phyloP scores from a whole-genome alignment of 2,329 filamentous ascomycete species.

The Verticillium nubilum region DNA sequence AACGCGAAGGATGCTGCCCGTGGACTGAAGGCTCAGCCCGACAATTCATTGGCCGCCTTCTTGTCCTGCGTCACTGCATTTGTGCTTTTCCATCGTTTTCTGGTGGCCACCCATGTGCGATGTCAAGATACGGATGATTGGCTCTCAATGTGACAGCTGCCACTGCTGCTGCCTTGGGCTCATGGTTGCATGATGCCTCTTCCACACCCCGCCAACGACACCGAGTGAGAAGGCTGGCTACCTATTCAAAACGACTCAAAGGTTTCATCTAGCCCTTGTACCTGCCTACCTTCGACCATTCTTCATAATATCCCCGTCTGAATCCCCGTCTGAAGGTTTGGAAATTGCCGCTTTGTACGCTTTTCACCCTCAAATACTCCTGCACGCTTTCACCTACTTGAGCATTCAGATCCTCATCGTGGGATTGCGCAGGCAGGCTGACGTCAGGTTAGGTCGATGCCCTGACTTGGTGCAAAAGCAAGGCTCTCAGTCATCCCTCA shows the following conservation, averaged over 20 bases:
- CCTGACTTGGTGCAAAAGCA: no score
- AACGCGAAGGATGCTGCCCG: no score
- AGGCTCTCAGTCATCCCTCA: neutral
- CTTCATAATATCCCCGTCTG: no score
- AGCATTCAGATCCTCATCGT: no score
- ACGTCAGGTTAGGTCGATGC: no score
- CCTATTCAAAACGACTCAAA: neutral
- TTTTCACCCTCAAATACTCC: no score
- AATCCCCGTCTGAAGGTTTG: no score
- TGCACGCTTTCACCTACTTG: no score
- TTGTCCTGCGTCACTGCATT: neutral
- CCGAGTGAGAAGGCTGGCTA: neutral
- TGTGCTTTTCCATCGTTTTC: neutral
- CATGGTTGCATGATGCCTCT: neutral
- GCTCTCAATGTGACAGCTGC: neutral
- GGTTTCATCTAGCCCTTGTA: neutral
- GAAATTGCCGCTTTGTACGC: no score
- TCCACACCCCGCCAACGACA: neutral
- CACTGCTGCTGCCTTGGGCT: neutral
- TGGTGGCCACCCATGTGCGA: neutral
- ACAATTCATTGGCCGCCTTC: neutral
- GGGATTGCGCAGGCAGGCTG: no score
- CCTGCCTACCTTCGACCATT: neutral
- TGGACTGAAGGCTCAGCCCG: neutral
- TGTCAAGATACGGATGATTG: neutral